Base-by-base conservation (phyloP, 257 asterid species). In the Lithospermum erythrorhizon region DNA sequence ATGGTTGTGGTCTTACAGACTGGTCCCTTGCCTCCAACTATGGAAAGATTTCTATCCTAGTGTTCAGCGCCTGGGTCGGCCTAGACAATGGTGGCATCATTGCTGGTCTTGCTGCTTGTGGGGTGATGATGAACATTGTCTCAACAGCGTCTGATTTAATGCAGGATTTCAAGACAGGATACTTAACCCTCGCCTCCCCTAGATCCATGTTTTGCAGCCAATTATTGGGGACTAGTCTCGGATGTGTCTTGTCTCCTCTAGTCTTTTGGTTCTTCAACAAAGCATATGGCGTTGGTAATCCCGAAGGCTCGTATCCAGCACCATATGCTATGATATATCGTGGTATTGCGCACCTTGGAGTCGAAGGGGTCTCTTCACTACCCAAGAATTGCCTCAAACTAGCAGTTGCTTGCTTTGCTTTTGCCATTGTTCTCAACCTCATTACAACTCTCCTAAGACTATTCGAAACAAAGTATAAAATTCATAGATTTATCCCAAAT, bases 1-100 rank as follows among this genome's bases (percentile, higher is more conserved):
- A 85, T 9, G 94, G 90, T 5, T 76, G 86, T 3, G 90, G 94
- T 54, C 87, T 85, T 23, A 80, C 86, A 0, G 94, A 85, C 54
- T 85, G 90, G 86, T 80, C 90, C 2, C 58, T 85, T 6, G 90
- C 94, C 56, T 85, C 94, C 17, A 87, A 0, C 32, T 27, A 27
- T 27, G 32, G 32, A 27, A 27, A 27, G 32, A 3, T 27, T 27
- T 6, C 32, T 27, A 85, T 85, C 78, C 71, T 85, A 1, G 77
- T 79, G 1, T 70, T 85, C 64, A 81, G 90, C 65, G 52, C 86
- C 3, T 85, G 88, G 95, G 84, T 85, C 0, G 94, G 90, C 9
- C 45, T 70, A 0, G 78, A 68, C 2, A 27, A 75, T 0, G 90
- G 94, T 0, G 90, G 94, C 0, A 79, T 85, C 5, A 60, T 85